Conservation (phyloP, 2,329 filamentous ascomycete species). For the Podosphaera leucotricha region DNA sequence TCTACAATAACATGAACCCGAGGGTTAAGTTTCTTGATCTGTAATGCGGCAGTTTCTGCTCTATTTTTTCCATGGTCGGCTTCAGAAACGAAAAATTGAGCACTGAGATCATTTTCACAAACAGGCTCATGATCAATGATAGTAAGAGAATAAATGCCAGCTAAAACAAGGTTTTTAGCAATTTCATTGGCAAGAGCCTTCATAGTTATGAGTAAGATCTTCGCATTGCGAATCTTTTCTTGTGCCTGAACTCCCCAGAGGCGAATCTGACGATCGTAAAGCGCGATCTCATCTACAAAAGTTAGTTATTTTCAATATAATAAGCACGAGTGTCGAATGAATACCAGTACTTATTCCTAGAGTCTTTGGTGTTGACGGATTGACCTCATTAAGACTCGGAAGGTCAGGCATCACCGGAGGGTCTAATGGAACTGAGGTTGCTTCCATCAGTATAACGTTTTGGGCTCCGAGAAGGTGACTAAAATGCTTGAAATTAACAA, state of each 20-base stretch:
- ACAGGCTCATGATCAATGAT: constrained; percentile 60
- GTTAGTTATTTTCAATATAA: background rate
- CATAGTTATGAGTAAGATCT: constrained; percentile 72
- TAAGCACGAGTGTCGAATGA: background rate
- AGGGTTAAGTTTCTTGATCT: constrained; percentile 70
- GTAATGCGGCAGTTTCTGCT: constrained; percentile 54
- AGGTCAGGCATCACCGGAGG: constrained; percentile 1
- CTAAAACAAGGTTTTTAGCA: constrained; percentile 89
- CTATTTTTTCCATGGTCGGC: constrained; percentile 60
- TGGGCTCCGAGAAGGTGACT: too few relatives aligned
- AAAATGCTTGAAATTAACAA: too few relatives aligned
- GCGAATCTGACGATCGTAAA: constrained; percentile 92
- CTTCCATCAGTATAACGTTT: too few relatives aligned
- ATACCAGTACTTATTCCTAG: constrained; percentile 18
- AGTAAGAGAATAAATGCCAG: constrained; percentile 75
- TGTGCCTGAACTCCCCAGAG: constrained; percentile 94
- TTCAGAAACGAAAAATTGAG: constrained; percentile 55
- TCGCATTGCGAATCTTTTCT: constrained; percentile 71
- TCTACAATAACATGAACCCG: constrained; percentile 58
- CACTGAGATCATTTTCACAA: constrained; percentile 55
- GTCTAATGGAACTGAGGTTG: background rate
- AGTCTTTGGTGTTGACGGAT: constrained; percentile 2
- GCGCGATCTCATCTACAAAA: constrained; percentile 63
- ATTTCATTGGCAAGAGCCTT: constrained; percentile 81
- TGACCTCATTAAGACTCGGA: background rate